phyloP scores from a whole-genome alignment of 768 basidiomycete species.

The Kwoniella pini region DNA sequence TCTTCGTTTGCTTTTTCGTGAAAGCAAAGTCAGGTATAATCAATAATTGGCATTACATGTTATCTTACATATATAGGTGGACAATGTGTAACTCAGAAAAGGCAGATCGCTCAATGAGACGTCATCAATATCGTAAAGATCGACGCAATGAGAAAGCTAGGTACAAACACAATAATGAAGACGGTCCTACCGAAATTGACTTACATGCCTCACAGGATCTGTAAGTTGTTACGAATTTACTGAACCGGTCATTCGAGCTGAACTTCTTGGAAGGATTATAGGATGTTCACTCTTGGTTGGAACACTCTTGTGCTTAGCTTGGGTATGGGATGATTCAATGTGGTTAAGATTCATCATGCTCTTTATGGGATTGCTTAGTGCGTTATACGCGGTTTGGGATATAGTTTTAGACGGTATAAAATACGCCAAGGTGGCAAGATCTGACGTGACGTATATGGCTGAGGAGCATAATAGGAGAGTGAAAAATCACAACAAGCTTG shows the following conservation, averaged over 20 bases:
- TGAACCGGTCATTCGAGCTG: no score
- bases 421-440: conserved; percentile 19
- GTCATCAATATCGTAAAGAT: conserved; percentile 1
- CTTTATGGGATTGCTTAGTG: conserved; percentile 38
- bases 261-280: no score
- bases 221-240: no score
- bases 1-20: conserved; percentile 28
- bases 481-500: neutral
- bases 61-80: conserved; percentile 5
- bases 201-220: conserved; percentile 19
- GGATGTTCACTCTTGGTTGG: conserved; percentile 16
- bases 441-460: conserved; percentile 34
- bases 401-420: conserved; percentile 35
- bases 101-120: conserved; percentile 1
- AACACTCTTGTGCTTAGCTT: conserved; percentile 7
- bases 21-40: conserved; percentile 12
- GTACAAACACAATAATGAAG: conserved; percentile 10
- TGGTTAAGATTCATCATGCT: conserved; percentile 41
- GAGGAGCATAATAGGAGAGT: conserved; percentile 11
- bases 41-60: conserved; percentile 7
- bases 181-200: conserved; percentile 17
- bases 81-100: conserved; percentile 5
- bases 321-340: conserved; percentile 41
- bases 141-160: conserved; percentile 10
- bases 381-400: conserved; percentile 42